A percentile compares a stretch with the other conserved stretches of the same genome.
phyloP scores from a whole-genome alignment of 441 rosid species.

The Macaranga tanarius region DNA sequence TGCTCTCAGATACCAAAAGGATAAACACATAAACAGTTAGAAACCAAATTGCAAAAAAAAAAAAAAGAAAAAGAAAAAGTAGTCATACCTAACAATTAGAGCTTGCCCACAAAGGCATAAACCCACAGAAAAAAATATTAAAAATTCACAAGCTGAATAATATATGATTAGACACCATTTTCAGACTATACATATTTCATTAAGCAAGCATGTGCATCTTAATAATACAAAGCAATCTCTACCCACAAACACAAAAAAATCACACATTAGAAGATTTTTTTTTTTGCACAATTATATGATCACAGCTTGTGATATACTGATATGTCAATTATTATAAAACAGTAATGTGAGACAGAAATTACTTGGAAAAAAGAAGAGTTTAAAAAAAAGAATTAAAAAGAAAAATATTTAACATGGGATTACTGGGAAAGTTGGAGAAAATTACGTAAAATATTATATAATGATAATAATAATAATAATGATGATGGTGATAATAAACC shows the following conservation, averaged over 20 bases:
- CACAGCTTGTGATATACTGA: conserved; percentile 9
- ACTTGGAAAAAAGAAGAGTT: neutral
- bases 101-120: too few relatives aligned
- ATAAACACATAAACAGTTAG: too few relatives aligned
- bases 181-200: too few relatives aligned
- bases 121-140: too few relatives aligned
- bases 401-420: conserved; percentile 38
- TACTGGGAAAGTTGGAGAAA: conserved; percentile 14
- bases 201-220: too few relatives aligned
- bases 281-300: neutral
- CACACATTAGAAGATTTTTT: neutral
- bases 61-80: too few relatives aligned
- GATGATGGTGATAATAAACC: neutral
- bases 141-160: too few relatives aligned
- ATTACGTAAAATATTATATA: neutral
- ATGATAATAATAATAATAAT: neutral
- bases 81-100: too few relatives aligned
- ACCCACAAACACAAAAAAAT: neutral
- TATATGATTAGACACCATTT: too few relatives aligned
- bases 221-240: too few relatives aligned
- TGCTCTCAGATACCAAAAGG: too few relatives aligned
- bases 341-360: conserved; percentile 9
- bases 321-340: conserved; percentile 15
- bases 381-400: neutral
- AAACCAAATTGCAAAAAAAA: too few relatives aligned